Conservation (phyloP, 2,329 filamentous ascomycete species). For the Pseudogymnoascus sp. region DNA sequence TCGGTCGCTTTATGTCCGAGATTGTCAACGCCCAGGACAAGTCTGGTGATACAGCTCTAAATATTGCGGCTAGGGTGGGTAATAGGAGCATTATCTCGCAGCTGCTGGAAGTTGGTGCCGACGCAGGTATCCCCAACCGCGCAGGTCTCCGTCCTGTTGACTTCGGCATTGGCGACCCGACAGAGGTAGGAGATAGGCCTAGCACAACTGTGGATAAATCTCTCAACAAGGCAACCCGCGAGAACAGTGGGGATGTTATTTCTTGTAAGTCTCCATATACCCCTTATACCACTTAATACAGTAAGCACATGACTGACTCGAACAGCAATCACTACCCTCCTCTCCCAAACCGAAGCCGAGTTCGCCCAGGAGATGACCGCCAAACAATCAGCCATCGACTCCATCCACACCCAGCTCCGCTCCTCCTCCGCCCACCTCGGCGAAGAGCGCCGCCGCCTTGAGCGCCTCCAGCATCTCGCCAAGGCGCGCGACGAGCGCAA, state of each 20-base stretch:
- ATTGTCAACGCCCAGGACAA: slow-evolving; percentile 95
- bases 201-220: slow-evolving; percentile 24
- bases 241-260: slow-evolving; percentile 73
- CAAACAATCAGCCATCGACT: slow-evolving; percentile 77
- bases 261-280: slow-evolving; percentile 52
- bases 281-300: background rate
- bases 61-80: slow-evolving; percentile 85
- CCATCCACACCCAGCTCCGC: slow-evolving; percentile 71
- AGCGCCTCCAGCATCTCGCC: slow-evolving; percentile 58
- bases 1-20: slow-evolving; percentile 91
- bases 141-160: slow-evolving; percentile 85
- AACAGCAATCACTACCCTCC: slow-evolving; percentile 70
- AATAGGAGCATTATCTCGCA: slow-evolving; percentile 96
- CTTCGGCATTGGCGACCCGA: slow-evolving; percentile 71
- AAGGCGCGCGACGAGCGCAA: slow-evolving; percentile 54
- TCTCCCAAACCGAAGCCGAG: slow-evolving; percentile 68
- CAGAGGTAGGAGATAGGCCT: slow-evolving; percentile 41
- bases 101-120: slow-evolving; percentile 86
- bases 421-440: slow-evolving; percentile 71
- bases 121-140: slow-evolving; percentile 84
- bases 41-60: slow-evolving; percentile 87
- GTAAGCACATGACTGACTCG: slow-evolving; percentile 29
- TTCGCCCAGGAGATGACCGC: slow-evolving; percentile 74
- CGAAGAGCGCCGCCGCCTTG: slow-evolving; percentile 65
- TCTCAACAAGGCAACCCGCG: slow-evolving; percentile 48